Base-by-base conservation (phyloP, 306 rosid species). In the Malus sylvestris region DNA sequence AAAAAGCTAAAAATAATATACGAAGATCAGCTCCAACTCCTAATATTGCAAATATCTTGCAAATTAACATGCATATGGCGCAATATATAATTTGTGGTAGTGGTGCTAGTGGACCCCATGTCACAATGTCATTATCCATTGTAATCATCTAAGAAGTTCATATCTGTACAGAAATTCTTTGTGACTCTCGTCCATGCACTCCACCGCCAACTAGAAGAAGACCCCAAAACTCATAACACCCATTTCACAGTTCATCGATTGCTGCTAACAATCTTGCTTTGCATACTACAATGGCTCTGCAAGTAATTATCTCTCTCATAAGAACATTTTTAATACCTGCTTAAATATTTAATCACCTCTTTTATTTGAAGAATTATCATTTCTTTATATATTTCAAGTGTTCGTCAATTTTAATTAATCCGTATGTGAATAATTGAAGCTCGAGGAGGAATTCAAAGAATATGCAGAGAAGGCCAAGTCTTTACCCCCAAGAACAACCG, bases 391-490 rank as follows among this genome's bases (percentile, higher is more conserved):
- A 5, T 49, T 25, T 60, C 10, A 60, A 25, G 33, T 22, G 19
- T 12, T 10, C 30, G 11, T 60, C 53, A 33, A 62, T 62, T 62
- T 65, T 18, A 33, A 65, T 18, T 8, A 32, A 9, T 64, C 6
- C 38, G 4, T 33, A 0, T 53, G 3, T 55, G 23, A 20, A 57
- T 57, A 63, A 58, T 27, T 13, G 68, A 29, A 63, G 68, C 65
- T 23, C 22, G 70, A 53, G 74, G 73, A 76, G 45, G 80, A 76
- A 42, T 76, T 76, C 27, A 68, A 67, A 8, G 74, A 67, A 27
- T 25, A 67, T 40, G 80, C 80, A 55, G 74, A 67, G 67, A 67
- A 76, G 72, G 80, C 67, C 55, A 67, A 76, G 74, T 52, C 74
- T 67, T 40, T 76, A 22, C 79, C 73, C 51, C 38, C 72, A 55